Conservation (phyloP, 495 filamentous ascomycete species). For the Talaromyces liani region DNA sequence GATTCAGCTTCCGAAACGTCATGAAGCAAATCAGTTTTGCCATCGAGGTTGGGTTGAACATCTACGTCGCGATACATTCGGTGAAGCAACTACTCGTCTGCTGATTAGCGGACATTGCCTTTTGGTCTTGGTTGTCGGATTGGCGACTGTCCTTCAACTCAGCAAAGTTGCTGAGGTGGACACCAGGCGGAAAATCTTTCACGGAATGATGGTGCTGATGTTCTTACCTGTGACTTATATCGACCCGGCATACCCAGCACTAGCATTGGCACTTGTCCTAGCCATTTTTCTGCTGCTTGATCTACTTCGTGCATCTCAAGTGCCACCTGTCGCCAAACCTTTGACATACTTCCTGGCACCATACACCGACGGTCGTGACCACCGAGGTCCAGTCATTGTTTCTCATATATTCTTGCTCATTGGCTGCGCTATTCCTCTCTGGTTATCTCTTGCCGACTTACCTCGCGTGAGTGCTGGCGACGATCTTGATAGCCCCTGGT, state of each 20-base stretch:
- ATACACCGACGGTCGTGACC: constrained; percentile 89
- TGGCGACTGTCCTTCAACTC: constrained; percentile 65
- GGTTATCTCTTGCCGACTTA: constrained; percentile 72
- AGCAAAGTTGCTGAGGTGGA: constrained; percentile 75
- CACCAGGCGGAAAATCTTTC: constrained; percentile 96
- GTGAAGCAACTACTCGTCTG: constrained; percentile 76
- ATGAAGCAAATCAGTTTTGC: constrained; percentile 26
- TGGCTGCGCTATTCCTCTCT: constrained; percentile 91
- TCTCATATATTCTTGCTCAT: constrained; percentile 93
- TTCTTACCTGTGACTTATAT: constrained; percentile 78
- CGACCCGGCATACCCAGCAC: constrained; percentile 74
- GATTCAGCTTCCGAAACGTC: constrained; percentile 62
- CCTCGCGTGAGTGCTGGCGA: constrained; percentile 37
- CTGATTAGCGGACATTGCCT: constrained; percentile 67
- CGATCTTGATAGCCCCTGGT: constrained; percentile 40
- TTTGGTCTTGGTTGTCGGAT: constrained; percentile 56
- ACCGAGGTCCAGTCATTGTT: constrained; percentile 89
- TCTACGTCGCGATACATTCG: constrained; percentile 50
- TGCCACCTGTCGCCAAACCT: constrained; percentile 78
- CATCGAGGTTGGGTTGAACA: constrained; percentile 51
- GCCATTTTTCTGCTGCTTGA: constrained; percentile 83
- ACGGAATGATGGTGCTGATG: constrained; percentile 96
- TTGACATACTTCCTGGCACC: constrained; percentile 81
- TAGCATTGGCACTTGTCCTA: constrained; percentile 69
- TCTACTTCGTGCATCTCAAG: constrained; percentile 78